phyloP scores from a whole-genome alignment of 495 filamentous ascomycete genomes.

The Letharia lupina region DNA sequence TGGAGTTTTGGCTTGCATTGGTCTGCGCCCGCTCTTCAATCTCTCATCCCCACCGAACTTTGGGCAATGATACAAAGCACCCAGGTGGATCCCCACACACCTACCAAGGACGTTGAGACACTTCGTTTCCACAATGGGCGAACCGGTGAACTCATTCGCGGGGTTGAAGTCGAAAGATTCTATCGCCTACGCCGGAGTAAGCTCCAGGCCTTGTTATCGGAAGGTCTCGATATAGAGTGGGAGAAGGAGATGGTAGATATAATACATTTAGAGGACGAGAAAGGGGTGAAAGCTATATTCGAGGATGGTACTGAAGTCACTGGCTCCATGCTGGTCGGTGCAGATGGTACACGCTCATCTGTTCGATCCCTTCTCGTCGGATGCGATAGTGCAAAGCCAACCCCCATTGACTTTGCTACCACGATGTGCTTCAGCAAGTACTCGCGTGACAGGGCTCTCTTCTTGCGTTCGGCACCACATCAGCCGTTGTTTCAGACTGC shows the following conservation, averaged over 20 bases:
- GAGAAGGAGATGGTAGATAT: background rate
- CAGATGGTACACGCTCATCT: background rate
- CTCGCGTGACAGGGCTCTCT: background rate
- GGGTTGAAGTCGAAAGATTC: background rate
- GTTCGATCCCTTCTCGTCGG: background rate
- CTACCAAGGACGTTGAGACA: background rate
- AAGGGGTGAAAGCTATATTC: background rate
- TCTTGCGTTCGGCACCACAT: background rate
- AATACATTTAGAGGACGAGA: background rate
- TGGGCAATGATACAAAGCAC: background rate
- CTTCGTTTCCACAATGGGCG: background rate
- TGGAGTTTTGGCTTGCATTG: background rate
- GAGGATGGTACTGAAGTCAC: background rate
- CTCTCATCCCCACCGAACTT: background rate
- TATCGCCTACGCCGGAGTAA: background rate
- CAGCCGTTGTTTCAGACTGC: background rate
- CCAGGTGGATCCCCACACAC: background rate
- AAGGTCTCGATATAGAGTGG: background rate
- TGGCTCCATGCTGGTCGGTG: background rate
- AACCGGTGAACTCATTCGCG: background rate
- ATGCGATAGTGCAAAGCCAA: background rate
- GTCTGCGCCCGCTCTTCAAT: background rate
- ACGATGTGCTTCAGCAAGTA: background rate
- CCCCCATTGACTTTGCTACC: background rate
- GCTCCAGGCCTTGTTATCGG: background rate